Evolutionary conservation across 176 grass and related monocot genomes (phyloP).

Genomic region (Oryza meyeriana): DNA sequence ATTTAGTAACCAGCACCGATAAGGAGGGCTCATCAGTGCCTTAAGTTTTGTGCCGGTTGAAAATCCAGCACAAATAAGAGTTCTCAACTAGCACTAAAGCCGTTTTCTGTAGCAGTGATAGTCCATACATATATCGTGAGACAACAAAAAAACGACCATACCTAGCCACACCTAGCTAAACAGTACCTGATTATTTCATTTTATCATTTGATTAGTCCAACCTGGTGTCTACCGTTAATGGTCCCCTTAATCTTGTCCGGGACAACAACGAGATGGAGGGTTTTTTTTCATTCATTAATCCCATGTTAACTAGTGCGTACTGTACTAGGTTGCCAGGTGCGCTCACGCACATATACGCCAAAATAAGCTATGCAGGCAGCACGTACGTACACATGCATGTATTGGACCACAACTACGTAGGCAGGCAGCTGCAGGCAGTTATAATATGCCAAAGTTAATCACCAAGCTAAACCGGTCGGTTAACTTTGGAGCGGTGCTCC

Average conservation of each 20-base stretch:
- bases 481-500: background rate
- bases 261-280: background rate
- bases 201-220: background rate
- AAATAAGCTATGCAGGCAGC: no score
- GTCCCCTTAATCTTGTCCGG: slow-evolving; percentile 15
- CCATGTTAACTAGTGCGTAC: background rate
- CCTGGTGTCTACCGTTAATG: background rate
- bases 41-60: no score
- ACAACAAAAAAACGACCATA: no score
- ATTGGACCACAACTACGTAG: slow-evolving; percentile 1
- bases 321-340: background rate
- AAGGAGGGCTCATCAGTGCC: no score
- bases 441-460: background rate
- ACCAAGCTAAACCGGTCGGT: background rate
- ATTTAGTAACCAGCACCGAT: no score
- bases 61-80: no score
- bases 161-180: background rate
- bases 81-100: no score
- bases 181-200: background rate
- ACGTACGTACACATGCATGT: background rate
- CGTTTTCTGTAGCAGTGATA: no score
- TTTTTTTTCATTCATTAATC: background rate
- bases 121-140: no score
- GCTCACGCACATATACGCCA: no score
- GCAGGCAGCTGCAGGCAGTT: no score